Evolutionary conservation across 2,329 filamentous ascomycete species (phyloP).

Genomic region (Fusarium sulawesiense): DNA sequence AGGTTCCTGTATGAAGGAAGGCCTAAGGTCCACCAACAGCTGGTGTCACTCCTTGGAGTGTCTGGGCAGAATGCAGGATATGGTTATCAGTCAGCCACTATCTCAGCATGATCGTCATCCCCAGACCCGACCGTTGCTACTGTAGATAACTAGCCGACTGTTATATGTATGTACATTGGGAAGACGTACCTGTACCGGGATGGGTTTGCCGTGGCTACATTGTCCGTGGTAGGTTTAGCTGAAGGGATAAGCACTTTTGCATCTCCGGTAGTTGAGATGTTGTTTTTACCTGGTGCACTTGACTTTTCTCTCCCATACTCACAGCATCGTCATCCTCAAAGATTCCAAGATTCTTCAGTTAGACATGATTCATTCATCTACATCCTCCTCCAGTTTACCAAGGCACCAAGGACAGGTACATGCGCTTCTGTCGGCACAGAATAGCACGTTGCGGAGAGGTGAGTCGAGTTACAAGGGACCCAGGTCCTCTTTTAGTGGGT

Average conservation of each 20-base stretch:
- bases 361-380: not conserved
- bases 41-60: not conserved
- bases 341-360: not conserved
- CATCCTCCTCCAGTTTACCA: not conserved
- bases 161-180: not conserved
- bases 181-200: constrained; percentile 8
- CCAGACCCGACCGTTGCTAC: constrained; percentile 32
- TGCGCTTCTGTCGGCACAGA: constrained; percentile 11
- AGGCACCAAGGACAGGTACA: constrained; percentile 1
- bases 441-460: constrained; percentile 26
- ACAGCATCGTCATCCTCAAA: not conserved
- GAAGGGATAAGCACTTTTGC: constrained; percentile 9
- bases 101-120: constrained; percentile 36
- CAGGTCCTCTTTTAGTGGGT: constrained; percentile 12
- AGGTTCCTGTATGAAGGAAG: not conserved
- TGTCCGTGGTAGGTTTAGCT: constrained; percentile 22
- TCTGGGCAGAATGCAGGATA: not conserved
- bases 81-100: constrained; percentile 32
- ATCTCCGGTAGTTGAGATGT: constrained; percentile 26
- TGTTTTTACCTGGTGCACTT: not conserved
- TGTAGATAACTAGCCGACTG: constrained; percentile 40
- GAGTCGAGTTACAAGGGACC: constrained; percentile 30
- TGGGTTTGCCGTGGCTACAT: constrained; percentile 38
- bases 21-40: not conserved
- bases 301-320: not conserved